Base-by-base conservation (phyloP, 2,329 filamentous ascomycete species). In the Sordariomycetes sp. region DNA sequence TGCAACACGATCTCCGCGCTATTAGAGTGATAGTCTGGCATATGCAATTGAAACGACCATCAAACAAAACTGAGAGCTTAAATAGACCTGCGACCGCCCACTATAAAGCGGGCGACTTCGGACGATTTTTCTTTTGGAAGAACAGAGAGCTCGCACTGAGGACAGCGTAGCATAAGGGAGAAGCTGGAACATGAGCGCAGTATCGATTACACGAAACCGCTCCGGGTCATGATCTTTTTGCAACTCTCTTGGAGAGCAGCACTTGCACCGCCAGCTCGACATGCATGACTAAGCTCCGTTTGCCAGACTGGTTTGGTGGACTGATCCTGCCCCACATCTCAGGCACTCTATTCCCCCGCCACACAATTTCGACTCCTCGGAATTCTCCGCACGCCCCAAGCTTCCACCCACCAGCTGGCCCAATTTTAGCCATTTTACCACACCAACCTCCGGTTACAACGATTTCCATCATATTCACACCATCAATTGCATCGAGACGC, bases 401-500 rank as follows among this genome's bases (percentile, higher is more conserved):
- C 28, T 37, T 22, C 53, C 16, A 40, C 37, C 28, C 28, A 32
- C 28, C 28, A 32, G 28, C 28, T 32, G 28, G 28, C 37, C 37
- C 40, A 46, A 46, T 46, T 46, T 46, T 46, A 46, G 28, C 40
- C 40, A 46, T 46, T 46, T n/a, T 46, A 46, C 40, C 14, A n/a
- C 18, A 22, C 46, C 50, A 22, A 54, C 55, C 67, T 65, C 71
- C 70, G 70, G 70, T 68, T 72, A 72, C 70, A 72, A 72, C 70
- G 70, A 72, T 72, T 71, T 65, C 66, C 58, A 64, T 58, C 60
- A 55, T 53, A 58, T 57, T 61, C 59, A 63, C 62, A 61, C 62
- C 61, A 57, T 52, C 55, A 57, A 57, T 57, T 57, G 55, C 55
- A 57, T 62, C 62, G 64, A 43, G 57, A 50, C 50, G 64, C 66